Evolutionary conservation across 2,329 filamentous ascomycete genomes (phyloP).

Genomic region (Lithohypha guttulata): DNA sequence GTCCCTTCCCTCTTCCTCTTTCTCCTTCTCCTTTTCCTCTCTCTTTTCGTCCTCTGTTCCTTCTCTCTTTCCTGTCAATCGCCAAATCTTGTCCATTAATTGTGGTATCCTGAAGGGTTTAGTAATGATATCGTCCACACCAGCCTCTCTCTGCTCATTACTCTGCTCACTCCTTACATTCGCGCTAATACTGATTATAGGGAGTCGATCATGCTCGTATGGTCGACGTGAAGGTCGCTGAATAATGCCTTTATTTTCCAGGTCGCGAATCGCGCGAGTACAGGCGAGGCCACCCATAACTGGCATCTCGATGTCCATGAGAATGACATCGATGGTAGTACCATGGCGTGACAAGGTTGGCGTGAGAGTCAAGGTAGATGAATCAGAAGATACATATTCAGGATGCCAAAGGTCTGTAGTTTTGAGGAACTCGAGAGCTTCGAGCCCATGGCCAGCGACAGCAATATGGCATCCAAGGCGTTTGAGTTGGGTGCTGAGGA

Average conservation of each 20-base stretch:
- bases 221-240: no score
- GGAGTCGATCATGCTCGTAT: no score
- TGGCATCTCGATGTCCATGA: constrained; percentile 77
- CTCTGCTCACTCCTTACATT: constrained; percentile 51
- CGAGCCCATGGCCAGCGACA: constrained; percentile 28
- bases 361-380: neutral
- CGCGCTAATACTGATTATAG: constrained; percentile 16
- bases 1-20: no score
- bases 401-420: constrained; percentile 1
- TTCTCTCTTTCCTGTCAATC: constrained; percentile 27
- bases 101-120: constrained; percentile 66
- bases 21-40: no score
- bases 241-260: constrained; percentile 45
- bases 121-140: constrained; percentile 66
- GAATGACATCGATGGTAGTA: constrained; percentile 31
- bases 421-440: constrained; percentile 32
- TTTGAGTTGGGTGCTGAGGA: constrained; percentile 27
- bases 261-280: constrained; percentile 55
- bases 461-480: constrained; percentile 25
- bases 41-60: no score
- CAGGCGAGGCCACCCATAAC: constrained; percentile 71
- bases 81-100: constrained; percentile 54
- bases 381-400: no score
- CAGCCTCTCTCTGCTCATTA: constrained; percentile 55
- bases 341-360: neutral